Conservation (phyloP, 768 basidiomycete species). For the Suillus spraguei region DNA sequence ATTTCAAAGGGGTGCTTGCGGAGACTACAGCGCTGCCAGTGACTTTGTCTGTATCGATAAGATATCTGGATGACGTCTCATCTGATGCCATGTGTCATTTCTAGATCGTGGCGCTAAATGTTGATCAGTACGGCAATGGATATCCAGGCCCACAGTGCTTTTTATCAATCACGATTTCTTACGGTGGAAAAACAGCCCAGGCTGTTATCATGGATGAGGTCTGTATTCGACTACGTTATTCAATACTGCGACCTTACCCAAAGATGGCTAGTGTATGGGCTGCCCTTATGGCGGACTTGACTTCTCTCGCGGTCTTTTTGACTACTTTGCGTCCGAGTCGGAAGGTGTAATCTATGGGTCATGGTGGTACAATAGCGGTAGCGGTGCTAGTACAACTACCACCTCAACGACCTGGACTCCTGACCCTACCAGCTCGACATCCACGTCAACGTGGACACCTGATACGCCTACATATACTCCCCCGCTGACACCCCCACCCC, state of each 20-base stretch:
- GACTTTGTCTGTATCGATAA: conserved; percentile 46
- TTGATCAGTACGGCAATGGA: conserved; percentile 54
- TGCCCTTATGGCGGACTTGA: conserved; percentile 72
- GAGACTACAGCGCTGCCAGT: conserved; percentile 35
- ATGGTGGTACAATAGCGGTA: conserved; percentile 58
- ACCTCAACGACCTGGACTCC: conserved; percentile 25
- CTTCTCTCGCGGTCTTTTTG: conserved; percentile 67
- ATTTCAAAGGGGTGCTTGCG: conserved; percentile 58
- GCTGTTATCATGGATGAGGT: conserved; percentile 71
- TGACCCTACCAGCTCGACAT: conserved; percentile 19
- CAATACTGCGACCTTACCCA: conserved; percentile 10
- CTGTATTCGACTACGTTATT: conserved; percentile 7
- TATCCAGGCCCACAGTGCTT: conserved; percentile 72
- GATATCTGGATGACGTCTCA: neutral
- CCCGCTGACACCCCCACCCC: conserved; percentile 10
- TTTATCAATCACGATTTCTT: conserved; percentile 60
- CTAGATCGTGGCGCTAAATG: conserved; percentile 59
- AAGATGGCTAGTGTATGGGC: conserved; percentile 54
- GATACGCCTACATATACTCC: conserved; percentile 15
- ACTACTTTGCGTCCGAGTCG: conserved; percentile 50
- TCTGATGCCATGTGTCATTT: conserved; percentile 4
- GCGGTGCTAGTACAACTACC: conserved; percentile 19
- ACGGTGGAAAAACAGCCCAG: conserved; percentile 55
- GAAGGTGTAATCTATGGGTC: conserved; percentile 60
- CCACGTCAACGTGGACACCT: conserved; percentile 25